Base-by-base conservation (phyloP, 495 filamentous ascomycete species). In the Hyphodiscus hymeniophilus region DNA sequence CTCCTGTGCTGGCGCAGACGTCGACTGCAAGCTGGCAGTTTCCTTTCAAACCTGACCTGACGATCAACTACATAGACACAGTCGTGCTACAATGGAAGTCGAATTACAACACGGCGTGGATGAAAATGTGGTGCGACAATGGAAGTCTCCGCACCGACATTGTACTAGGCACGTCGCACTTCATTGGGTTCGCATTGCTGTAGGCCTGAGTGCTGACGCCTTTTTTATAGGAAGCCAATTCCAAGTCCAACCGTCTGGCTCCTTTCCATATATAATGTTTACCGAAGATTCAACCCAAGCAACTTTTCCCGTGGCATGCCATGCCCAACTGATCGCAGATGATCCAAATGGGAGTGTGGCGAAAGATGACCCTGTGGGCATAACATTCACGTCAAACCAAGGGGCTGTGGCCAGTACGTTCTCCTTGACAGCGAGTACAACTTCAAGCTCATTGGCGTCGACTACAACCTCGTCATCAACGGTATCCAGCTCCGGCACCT, bases 81-180 rank as follows among this genome's bases (percentile, higher is more conserved):
- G 26, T 45, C 2, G 12, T 45, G 16, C 12, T 45, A 18, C 42
- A 45, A 45, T 45, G 42, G 42, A 45, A 24, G 13, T 45, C 42
- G 10, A 45, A 45, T 33, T 45, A 31, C 20, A 4, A 24, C 24
- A 33, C 23, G 13, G 23, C 42, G 26, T 32, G 17, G 7, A 24
- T 45, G 26, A 17, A 45, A 2, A 45, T 45, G 42, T 45, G 42
- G 42, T 45, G 42, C 20, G 24, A 45, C 15, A 45, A 45, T 45
- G 42, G 42, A 18, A 32, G 24, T 11, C 4, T 28, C 2, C 24
- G 42, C 10, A 33, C 32, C 33, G 33, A 45, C 21, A 28, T 45
- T 32, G 42, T 45, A 15, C 26, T 45, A 2, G 42, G 42, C 33
- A 33, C 1, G 42, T 45, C n/a, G n/a, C n/a, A 10, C 6, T 6